Percentiles rank a stretch among this genome's conserved stretches.
Evolutionary conservation across 106 monocot species (phyloP).

Genomic region (Platanthera guangdongensis): DNA sequence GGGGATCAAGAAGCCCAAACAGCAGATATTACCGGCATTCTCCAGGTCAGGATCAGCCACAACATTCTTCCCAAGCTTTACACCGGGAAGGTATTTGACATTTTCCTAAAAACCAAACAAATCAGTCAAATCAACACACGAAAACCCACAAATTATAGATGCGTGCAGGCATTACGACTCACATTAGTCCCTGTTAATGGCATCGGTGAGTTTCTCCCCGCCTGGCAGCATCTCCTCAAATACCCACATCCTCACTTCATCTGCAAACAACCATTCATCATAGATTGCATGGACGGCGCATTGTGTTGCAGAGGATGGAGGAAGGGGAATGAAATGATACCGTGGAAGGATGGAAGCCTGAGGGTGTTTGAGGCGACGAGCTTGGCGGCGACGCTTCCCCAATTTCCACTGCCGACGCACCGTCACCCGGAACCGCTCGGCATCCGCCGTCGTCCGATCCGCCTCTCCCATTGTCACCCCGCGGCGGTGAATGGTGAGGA

Average conservation of each 20-base stretch:
- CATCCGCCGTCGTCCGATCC: background rate
- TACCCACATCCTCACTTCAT: conserved; percentile 97
- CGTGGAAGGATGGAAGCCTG: conserved; percentile 39
- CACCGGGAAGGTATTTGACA: conserved; percentile 79
- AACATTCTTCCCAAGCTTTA: conserved; percentile 80
- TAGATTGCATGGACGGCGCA: background rate
- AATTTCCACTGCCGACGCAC: conserved; percentile 89
- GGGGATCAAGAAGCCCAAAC: background rate
- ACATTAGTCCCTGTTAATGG: conserved; percentile 72
- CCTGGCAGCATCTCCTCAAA: conserved; percentile 63
- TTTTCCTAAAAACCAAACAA: conserved; percentile 54
- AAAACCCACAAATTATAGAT: background rate
- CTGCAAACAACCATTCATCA: conserved; percentile 3
- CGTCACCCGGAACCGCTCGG: conserved; percentile 29
- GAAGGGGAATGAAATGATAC: conserved; percentile 18
- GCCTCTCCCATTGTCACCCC: background rate
- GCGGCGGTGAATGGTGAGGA: background rate
- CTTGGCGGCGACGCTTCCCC: conserved; percentile 91
- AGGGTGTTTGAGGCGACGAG: conserved; percentile 79
- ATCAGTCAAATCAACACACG: background rate
- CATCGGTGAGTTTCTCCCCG: conserved; percentile 67
- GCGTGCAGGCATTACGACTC: conserved; percentile 10
- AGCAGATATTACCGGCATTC: conserved; percentile 48
- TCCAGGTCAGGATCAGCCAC: conserved; percentile 81
- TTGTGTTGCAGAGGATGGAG: background rate